Base-by-base conservation (phyloP, 306 rosid genomes). In the Prunus kanzakura region DNA sequence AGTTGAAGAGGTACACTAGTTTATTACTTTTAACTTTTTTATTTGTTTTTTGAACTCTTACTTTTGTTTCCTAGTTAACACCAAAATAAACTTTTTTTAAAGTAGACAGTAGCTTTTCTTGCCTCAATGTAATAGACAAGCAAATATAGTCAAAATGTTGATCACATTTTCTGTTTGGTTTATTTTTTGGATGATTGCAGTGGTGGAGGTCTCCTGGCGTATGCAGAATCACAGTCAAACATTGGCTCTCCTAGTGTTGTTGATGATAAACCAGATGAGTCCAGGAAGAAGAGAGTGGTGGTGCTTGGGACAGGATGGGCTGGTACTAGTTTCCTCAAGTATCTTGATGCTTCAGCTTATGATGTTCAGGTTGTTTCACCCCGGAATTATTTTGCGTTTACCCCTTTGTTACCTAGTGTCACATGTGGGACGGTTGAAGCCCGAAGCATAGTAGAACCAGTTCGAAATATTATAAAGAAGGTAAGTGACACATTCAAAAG, bases 281-380 rank as follows among this genome's bases (percentile, higher is more conserved):
- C 71, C 35, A 79, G 47, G 66, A 90, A 87, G 78, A 87, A 92
- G 92, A 95, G 74, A 86, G 92, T 95, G 22, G 79, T 92, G 86
- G 98, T 95, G 76, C 98, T 95, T 78, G 98, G 98, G 84, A 92
- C 98, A 65, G 98, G 98, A 76, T 95, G 98, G 98, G 98, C 92
- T 70, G 97, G 92, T 74, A 90, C 93, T 77, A 92, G 98, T 86
- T 90, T 95, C 82, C 90, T 95, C 55, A 95, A 90, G 90, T 85
- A 84, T 76, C 79, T 92, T 81, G 98, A 95, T 87, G 85, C 96
- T 82, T 84, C 96, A 18, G 45, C 73, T 50, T 95, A 89, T 79
- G 97, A 95, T 74, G 83, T 90, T 69, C 92, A 88, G 80, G 96
- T 95, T 81, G 88, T 95, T 80, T 95, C 98, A 4, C 97, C 98